A percentile compares a stretch with the other conserved stretches of the same genome.
Evolutionary conservation across 257 asterid species (phyloP).

Genomic region (Solanum etuberosum): DNA sequence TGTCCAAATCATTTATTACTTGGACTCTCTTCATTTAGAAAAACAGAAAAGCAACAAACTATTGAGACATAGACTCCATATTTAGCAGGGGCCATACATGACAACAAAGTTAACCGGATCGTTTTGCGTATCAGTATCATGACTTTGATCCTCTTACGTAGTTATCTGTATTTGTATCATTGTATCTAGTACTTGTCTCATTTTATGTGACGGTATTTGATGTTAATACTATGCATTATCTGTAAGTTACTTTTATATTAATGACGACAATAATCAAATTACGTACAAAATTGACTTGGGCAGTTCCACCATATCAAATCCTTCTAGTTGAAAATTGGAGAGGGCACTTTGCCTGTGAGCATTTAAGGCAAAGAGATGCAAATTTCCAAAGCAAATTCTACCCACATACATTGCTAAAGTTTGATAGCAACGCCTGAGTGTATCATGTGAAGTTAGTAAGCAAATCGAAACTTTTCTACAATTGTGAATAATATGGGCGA

Average conservation of each 20-base stretch:
- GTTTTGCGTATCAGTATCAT: not conserved
- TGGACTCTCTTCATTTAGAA: not conserved
- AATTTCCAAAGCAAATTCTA: constrained; percentile 24
- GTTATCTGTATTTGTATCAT: not conserved
- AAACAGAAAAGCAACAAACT: not conserved
- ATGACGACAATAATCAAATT: not conserved
- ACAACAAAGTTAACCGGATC: not conserved
- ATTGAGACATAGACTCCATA: not conserved
- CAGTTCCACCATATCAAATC: not conserved
- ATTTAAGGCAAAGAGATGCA: constrained; percentile 37
- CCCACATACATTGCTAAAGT: constrained; percentile 22
- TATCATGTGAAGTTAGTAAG: not conserved
- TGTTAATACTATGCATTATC: too few species aligned
- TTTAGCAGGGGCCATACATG: not conserved
- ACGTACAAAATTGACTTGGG: not conserved
- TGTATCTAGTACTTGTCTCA: not conserved
- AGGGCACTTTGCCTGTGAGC: constrained; percentile 38
- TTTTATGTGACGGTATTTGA: not conserved
- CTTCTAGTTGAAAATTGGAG: not conserved
- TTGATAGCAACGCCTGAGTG: not conserved
- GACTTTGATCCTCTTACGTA: not conserved
- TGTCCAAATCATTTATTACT: not conserved
- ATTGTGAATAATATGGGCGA: not conserved
- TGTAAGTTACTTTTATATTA: not conserved
- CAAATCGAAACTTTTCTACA: not conserved